A percentile compares a stretch with the other conserved stretches of the same genome.
Evolutionary conservation across 768 basidiomycete genomes (phyloP).

Genomic region (Auriscalpium vulgare): DNA sequence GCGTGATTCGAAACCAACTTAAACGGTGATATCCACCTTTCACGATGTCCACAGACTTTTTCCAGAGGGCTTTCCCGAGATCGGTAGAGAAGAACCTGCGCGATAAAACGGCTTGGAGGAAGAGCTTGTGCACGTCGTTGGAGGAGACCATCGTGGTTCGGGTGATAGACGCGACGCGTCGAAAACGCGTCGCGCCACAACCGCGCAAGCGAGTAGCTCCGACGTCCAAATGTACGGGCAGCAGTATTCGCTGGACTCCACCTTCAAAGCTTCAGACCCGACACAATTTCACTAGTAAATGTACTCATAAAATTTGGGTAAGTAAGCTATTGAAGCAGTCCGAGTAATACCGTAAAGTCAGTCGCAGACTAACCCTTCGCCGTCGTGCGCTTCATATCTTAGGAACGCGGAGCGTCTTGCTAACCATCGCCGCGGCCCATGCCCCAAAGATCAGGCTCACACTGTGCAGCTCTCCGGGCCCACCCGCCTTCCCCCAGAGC

Average conservation of each 20-base stretch:
- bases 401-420: slow-evolving; percentile 88
- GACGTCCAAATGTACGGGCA: background rate
- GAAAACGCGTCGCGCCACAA: background rate
- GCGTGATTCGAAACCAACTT: background rate
- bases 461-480: slow-evolving; percentile 79
- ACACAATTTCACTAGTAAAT: too few species aligned
- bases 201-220: background rate
- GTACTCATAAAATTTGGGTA: too few species aligned
- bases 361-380: background rate
- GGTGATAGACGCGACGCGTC: slow-evolving; percentile 20
- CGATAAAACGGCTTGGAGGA: slow-evolving; percentile 72
- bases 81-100: slow-evolving; percentile 57
- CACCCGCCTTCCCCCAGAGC: slow-evolving; percentile 63
- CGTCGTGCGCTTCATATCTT: slow-evolving; percentile 41
- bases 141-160: slow-evolving; percentile 33
- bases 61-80: slow-evolving; percentile 59
- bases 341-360: background rate
- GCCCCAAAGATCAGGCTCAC: slow-evolving; percentile 67
- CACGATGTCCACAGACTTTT: slow-evolving; percentile 58
- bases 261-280: too few species aligned
- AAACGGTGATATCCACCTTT: slow-evolving; percentile 35
- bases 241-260: too few species aligned
- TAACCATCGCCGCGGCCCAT: slow-evolving; percentile 97
- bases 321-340: too few species aligned
- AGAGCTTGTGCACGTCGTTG: slow-evolving; percentile 68